A percentile compares a stretch with the other conserved stretches of the same genome.
Evolutionary conservation across 768 basidiomycete species (phyloP).

Genomic region (Rhodotorula kratochvilovae): DNA sequence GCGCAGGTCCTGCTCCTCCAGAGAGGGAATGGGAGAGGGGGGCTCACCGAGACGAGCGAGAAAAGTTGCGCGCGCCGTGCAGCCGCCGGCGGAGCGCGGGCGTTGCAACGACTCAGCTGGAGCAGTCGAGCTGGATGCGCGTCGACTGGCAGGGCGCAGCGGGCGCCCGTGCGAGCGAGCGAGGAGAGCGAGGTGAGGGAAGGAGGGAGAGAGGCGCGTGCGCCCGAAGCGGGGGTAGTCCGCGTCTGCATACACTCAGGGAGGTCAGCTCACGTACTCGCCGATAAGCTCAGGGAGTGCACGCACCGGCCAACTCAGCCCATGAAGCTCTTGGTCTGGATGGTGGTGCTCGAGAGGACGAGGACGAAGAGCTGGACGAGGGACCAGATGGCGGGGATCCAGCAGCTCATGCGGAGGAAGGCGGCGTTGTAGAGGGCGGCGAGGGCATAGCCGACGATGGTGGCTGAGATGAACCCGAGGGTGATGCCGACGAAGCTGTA

Average conservation of each 20-base stretch:
- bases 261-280: not conserved
- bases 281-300: not conserved
- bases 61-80: not conserved
- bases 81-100: too few relatives aligned
- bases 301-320: not conserved
- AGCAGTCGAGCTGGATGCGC: too few relatives aligned
- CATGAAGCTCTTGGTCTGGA: not conserved
- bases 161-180: not conserved
- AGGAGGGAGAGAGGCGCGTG: not conserved
- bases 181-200: not conserved
- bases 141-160: not conserved
- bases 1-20: not conserved
- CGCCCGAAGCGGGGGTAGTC: not conserved
- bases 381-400: conserved; percentile 11
- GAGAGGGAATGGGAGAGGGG: not conserved
- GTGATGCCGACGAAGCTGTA: not conserved
- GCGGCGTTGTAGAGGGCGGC: conserved; percentile 27
- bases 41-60: not conserved
- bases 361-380: not conserved
- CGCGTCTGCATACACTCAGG: not conserved
- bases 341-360: not conserved
- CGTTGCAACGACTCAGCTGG: too few relatives aligned
- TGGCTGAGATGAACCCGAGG: conserved; percentile 10
- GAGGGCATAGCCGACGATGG: conserved; percentile 12
- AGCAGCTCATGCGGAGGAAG: conserved; percentile 15